A percentile compares a stretch with the other conserved stretches of the same genome.
Conservation (phyloP, 805 yeast species). For the Trichomonascus vanleenenianus region DNA sequence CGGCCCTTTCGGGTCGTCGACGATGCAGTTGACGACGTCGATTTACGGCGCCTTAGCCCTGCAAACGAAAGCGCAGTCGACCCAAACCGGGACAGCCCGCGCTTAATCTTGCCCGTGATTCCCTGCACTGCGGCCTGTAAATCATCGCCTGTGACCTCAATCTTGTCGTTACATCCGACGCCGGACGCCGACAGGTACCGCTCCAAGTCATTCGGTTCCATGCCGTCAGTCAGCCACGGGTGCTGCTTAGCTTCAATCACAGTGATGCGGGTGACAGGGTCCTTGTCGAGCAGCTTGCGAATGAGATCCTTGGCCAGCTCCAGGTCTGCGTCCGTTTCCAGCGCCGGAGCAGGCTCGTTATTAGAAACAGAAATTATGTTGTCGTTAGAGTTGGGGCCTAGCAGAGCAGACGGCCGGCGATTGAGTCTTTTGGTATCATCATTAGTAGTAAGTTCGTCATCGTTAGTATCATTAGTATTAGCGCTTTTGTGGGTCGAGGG, state of each 20-base stretch:
- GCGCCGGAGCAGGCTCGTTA: not conserved
- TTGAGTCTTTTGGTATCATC: not conserved
- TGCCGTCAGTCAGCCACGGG: constrained; percentile 51
- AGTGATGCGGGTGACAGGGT: constrained; percentile 55
- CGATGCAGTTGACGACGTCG: constrained; percentile 10
- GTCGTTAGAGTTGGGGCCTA: not conserved
- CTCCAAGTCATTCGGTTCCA: constrained; percentile 25
- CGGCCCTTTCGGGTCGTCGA: not conserved
- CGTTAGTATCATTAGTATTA: not conserved
- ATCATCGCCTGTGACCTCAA: constrained; percentile 59
- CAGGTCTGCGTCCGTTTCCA: constrained; percentile 20
- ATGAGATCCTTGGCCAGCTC: constrained; percentile 46
- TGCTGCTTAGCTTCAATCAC: constrained; percentile 69
- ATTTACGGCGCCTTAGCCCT: constrained; percentile 21
- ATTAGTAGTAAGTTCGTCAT: not conserved
- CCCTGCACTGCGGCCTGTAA: constrained; percentile 74
- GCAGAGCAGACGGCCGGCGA: not conserved
- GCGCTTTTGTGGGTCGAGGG: not conserved
- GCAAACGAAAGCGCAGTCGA: constrained; percentile 24
- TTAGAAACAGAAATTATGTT: not conserved
- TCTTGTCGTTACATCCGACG: constrained; percentile 31
- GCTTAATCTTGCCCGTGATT: constrained; percentile 58
- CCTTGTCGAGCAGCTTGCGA: constrained; percentile 45
- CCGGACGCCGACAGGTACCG: constrained; percentile 26
- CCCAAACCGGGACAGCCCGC: constrained; percentile 36